Conservation (phyloP, 1,284 basidiomycete species). For the Ceraceosorus guamensis region DNA sequence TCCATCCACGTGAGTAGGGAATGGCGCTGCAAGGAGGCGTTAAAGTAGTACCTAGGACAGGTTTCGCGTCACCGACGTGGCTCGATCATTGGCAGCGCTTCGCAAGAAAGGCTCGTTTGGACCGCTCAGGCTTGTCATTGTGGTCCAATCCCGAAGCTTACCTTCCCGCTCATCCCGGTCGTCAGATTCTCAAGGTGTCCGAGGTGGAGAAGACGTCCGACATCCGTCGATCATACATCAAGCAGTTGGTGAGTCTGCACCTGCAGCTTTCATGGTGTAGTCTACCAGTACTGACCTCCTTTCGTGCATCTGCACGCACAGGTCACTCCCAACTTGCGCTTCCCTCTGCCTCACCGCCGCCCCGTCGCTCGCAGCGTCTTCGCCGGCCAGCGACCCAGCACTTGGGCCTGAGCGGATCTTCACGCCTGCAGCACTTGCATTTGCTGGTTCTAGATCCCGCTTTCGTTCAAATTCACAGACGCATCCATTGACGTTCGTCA, state of each 20-base stretch:
- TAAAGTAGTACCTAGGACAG: neutral
- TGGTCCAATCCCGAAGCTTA: neutral
- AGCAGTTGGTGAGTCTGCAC: conserved; percentile 60
- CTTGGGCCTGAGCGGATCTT: conserved; percentile 19
- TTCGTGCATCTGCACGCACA: too few species aligned
- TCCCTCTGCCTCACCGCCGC: conserved; percentile 91
- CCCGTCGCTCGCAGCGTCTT: conserved; percentile 49
- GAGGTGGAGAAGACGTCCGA: conserved; percentile 88
- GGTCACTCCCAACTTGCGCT: conserved; percentile 78
- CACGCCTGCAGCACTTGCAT: too few species aligned
- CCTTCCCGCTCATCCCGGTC: neutral
- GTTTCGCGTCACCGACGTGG: neutral
- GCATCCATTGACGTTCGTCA: too few species aligned
- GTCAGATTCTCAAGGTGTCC: conserved; percentile 80
- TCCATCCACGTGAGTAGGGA: conserved; percentile 76
- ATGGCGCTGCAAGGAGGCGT: neutral
- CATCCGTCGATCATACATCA: conserved; percentile 80
- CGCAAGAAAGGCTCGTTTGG: too few species aligned
- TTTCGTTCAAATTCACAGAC: too few species aligned
- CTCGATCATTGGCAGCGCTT: neutral
- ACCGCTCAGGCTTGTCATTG: neutral
- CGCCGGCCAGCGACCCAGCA: conserved; percentile 50
- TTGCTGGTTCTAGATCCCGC: too few species aligned
- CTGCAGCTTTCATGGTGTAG: too few species aligned
- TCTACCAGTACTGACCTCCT: too few species aligned